Evolutionary conservation across 1,139 yeast genomes (phyloP).

Genomic region (Nakaseomyces sp.): DNA sequence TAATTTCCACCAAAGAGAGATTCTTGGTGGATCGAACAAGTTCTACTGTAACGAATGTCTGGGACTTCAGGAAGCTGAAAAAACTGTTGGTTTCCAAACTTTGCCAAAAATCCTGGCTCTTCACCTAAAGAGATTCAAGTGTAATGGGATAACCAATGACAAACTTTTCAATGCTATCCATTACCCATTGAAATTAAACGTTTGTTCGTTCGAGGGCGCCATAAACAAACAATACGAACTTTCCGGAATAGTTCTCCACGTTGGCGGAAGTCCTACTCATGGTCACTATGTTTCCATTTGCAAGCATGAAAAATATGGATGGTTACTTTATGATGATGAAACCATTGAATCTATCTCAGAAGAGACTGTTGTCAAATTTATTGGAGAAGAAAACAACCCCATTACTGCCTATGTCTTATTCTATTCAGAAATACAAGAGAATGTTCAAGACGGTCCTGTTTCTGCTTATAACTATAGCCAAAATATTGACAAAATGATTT

Average conservation of each 20-base stretch:
- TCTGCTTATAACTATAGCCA: conserved; percentile 1
- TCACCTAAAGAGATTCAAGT: conserved; percentile 85
- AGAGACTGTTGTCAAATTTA: conserved; percentile 71
- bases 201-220: conserved; percentile 53
- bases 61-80: conserved; percentile 89
- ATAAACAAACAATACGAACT: conserved; percentile 58
- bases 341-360: conserved; percentile 86
- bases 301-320: conserved; percentile 68
- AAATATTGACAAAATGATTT: conserved; percentile 22
- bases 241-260: conserved; percentile 80
- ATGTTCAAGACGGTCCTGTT: neutral
- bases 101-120: conserved; percentile 73
- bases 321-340: conserved; percentile 94
- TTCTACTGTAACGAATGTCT: conserved; percentile 89
- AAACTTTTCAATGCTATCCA: conserved; percentile 79
- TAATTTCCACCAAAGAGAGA: conserved; percentile 78
- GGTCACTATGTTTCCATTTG: conserved; percentile 91
- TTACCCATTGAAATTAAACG: conserved; percentile 65
- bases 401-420: conserved; percentile 89
- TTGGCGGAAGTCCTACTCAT: conserved; percentile 97
- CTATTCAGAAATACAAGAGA: conserved; percentile 39
- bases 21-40: conserved; percentile 78
- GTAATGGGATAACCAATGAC: conserved; percentile 71
- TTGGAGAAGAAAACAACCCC: conserved; percentile 82
- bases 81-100: conserved; percentile 72